Base-by-base conservation (phyloP, 116 monocot genomes). In the Thalassia testudinum region DNA sequence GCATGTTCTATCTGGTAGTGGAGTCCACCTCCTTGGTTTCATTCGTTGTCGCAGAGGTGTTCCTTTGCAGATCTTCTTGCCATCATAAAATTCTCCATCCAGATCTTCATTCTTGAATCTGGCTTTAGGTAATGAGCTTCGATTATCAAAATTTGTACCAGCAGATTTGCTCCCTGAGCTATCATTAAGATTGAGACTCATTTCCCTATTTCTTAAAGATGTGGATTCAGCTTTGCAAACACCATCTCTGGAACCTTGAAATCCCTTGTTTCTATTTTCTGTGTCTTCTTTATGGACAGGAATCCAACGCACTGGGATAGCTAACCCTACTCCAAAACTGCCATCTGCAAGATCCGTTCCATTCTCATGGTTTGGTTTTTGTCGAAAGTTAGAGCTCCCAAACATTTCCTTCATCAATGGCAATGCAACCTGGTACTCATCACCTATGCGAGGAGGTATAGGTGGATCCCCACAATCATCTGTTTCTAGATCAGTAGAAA, bases 381-480 rank as follows among this genome's bases (percentile, higher is more conserved):
- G 29, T 44, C 26, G 50, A 42, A 58, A 28, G 12, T 51, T 54
- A 47, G 61, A 21, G 1, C 17, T 25, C 49, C 30, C 30, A 34
- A 3, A 34, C 15, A 13, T 16, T 45, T 45, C 45, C 15, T 20
- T 45, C 6, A 53, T 27, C 17, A 29, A 22, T 52, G 87, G 87
- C 51, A 93, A 59, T 71, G 52, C 69, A 43, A 72, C 92, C 67
- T 92, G 92, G 61, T 82, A 82, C 24, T 82, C 65, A 20, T 79
- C 62, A 58, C 92, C 92, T 27, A 86, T 52, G 27, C 79, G 82
- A 66, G 92, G 86, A 69, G 27, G 43, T 42, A 77, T 18, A 22
- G 42, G 63, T 49, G 70, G 43, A 13, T 85, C 73, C 49, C 72
- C 76, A 50, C 12, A 67, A 72, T 26, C 21, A 66, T 38, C 50